Evolutionary conservation across 106 monocot species (phyloP), one percentile per base, ranked within the genome.

Genomic region (Acorus calamus): DNA sequence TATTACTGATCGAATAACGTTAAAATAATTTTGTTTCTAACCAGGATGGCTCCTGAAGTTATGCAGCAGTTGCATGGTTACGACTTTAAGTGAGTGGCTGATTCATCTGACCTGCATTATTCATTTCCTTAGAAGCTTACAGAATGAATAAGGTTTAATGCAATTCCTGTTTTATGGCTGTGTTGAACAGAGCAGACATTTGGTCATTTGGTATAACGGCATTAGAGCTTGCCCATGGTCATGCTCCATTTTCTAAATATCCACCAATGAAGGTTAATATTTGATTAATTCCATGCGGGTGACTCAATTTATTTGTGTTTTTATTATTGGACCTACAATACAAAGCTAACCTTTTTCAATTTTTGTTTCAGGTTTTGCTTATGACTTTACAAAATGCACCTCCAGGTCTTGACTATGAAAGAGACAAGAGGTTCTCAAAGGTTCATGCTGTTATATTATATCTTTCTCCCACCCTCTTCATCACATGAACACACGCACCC

Each of bases 1-100:
- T 56, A 42, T 10, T 12, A 55, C 46, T 46, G 47, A 3, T 45
- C 3, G 28, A 28, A 28, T 28, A 28, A 28, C 46, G 4, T 42
- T 49, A 7, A 49, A 14, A 55, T 67, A 5, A 13, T 13, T 47
- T 67, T 14, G 11, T 1, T n/a, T 65, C 60, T 6, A 47, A 12
- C 41, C 75, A 93, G 93, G 94, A 96, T 90, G 94, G 94, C 90
- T 80, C 94, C 94, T 49, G 94, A 96, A 84, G 94, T 96, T 53
- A 96, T 96, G 94, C 89, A 90, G 60, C 89, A 96, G 64, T 69
- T 87, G 59, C 87, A 90, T 77, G 90, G 90, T 65, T 96, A 96
- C 72, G 94, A 96, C 78, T 96, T 87, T 53, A 96, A 96, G 94
- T 92, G 50, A 74, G 83, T 83, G 49, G 56, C n/a, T 55, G 47